Evolutionary conservation across 192 early-diverging fungal genomes (phyloP).

Genomic region (Cladochytrium replicatum): DNA sequence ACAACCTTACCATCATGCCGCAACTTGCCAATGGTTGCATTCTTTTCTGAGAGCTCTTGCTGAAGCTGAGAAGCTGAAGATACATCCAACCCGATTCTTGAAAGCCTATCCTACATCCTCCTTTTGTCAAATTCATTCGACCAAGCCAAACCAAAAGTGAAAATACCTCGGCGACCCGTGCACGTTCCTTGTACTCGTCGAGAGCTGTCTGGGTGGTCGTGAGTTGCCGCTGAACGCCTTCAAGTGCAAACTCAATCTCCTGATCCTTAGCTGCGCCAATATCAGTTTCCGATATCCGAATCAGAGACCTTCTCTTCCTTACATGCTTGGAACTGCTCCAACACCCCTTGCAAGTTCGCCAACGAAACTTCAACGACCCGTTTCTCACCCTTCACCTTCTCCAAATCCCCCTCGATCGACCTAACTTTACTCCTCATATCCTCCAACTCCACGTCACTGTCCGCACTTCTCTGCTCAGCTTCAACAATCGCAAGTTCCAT

Average conservation of each 20-base stretch:
- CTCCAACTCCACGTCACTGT: constrained; percentile 35
- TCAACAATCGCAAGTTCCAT: constrained; percentile 42
- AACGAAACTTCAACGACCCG: constrained; percentile 51
- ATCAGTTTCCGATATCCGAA: constrained; percentile 1
- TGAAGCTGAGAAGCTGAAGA: constrained; percentile 25
- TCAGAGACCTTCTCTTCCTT: constrained; percentile 15
- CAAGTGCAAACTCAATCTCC: constrained; percentile 50
- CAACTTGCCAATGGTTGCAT: constrained; percentile 63
- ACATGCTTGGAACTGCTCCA: constrained; percentile 80
- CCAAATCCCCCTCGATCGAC: constrained; percentile 35
- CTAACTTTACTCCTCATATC: constrained; percentile 32
- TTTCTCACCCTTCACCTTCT: constrained; percentile 32
- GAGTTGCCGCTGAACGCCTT: constrained; percentile 38
- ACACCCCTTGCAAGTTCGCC: constrained; percentile 72
- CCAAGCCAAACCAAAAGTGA: background rate
- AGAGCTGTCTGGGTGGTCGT: constrained; percentile 19
- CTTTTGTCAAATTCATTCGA: background rate
- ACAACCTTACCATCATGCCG: constrained; percentile 53
- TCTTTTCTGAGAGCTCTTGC: constrained; percentile 60
- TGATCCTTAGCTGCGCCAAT: constrained; percentile 30
- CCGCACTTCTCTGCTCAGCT: constrained; percentile 31
- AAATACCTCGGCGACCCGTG: constrained; percentile 45
- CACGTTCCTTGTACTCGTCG: constrained; percentile 46
- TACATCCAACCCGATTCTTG: background rate
- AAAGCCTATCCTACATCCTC: background rate